A percentile compares a stretch with the other conserved stretches of the same genome.
Conservation (phyloP, 345 rosid species). For the Murraya koenigii region DNA sequence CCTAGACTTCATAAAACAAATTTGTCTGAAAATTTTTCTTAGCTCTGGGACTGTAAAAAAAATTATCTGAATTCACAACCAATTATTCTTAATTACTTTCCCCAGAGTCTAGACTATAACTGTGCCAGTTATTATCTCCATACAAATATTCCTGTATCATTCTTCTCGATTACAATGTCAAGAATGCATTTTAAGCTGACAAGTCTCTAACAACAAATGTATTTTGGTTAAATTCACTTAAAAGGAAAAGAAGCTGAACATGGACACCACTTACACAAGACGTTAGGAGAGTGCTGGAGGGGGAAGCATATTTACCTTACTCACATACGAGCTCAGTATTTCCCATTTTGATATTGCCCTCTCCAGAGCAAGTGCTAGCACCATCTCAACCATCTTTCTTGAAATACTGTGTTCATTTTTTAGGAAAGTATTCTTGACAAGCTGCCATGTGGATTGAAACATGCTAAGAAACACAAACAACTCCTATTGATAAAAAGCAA, state of each 20-base stretch:
- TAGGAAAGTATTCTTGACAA: constrained; percentile 25
- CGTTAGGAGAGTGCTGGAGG: not conserved
- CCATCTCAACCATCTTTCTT: constrained; percentile 29
- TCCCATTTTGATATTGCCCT: constrained; percentile 30
- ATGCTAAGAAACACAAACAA: not conserved
- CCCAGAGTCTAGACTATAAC: not conserved
- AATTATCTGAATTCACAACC: not conserved
- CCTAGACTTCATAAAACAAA: not conserved
- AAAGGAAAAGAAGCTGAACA: not conserved
- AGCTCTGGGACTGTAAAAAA: not conserved
- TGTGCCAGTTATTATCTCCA: not conserved
- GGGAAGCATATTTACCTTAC: constrained; percentile 21
- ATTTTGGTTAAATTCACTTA: not conserved
- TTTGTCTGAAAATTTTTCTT: not conserved
- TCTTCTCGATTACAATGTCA: not conserved
- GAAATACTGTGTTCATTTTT: constrained; percentile 23
- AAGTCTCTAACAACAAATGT: not conserved
- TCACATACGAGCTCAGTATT: constrained; percentile 29
- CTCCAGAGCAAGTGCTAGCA: constrained; percentile 31
- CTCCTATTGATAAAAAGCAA: not conserved
- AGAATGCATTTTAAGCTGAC: not conserved
- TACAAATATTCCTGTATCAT: not conserved
- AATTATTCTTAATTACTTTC: not conserved
- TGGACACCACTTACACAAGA: not conserved
- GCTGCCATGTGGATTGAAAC: constrained; percentile 14